Evolutionary conservation across 345 rosid genomes (phyloP).

Genomic region (Nephelium lappaceum): DNA sequence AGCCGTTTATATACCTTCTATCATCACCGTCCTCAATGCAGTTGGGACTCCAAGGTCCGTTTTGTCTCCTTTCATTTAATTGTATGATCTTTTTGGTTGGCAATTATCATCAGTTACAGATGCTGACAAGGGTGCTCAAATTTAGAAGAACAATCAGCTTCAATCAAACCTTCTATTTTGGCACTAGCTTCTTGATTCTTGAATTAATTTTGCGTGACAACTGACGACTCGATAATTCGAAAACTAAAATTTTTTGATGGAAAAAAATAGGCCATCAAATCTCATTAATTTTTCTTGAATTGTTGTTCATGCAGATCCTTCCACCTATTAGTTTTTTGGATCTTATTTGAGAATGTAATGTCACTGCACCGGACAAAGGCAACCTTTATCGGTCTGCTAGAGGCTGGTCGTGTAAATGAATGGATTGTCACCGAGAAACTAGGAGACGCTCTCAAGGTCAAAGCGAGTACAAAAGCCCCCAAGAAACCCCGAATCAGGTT

Average conservation of each 20-base stretch:
- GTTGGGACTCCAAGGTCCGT: conserved; percentile 94
- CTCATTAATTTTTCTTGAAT: background rate
- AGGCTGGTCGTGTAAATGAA: conserved; percentile 87
- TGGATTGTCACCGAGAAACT: conserved; percentile 98
- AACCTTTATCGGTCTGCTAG: conserved; percentile 83
- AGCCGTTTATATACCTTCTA: conserved; percentile 78
- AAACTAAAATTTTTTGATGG: too few relatives aligned
- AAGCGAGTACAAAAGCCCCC: conserved; percentile 49
- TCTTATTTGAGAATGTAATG: conserved; percentile 96
- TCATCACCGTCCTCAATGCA: conserved; percentile 82
- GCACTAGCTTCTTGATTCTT: too few relatives aligned
- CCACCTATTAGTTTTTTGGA: conserved; percentile 88
- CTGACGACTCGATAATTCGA: too few relatives aligned
- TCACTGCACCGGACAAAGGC: conserved; percentile 92
- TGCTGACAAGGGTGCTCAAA: background rate
- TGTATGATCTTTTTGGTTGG: background rate
- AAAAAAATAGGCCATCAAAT: too few relatives aligned
- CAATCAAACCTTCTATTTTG: background rate
- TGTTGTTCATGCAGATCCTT: conserved; percentile 55
- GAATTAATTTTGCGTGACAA: too few relatives aligned
- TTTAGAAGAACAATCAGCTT: background rate
- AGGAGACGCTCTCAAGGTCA: conserved; percentile 74
- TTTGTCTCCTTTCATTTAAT: background rate
- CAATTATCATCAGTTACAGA: too few relatives aligned
- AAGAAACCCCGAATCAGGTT: conserved; percentile 61